Percentiles rank a stretch among this genome's conserved stretches.
phyloP scores from a whole-genome alignment of 2,329 filamentous ascomycete genomes.

The Alternaria conjuncta region DNA sequence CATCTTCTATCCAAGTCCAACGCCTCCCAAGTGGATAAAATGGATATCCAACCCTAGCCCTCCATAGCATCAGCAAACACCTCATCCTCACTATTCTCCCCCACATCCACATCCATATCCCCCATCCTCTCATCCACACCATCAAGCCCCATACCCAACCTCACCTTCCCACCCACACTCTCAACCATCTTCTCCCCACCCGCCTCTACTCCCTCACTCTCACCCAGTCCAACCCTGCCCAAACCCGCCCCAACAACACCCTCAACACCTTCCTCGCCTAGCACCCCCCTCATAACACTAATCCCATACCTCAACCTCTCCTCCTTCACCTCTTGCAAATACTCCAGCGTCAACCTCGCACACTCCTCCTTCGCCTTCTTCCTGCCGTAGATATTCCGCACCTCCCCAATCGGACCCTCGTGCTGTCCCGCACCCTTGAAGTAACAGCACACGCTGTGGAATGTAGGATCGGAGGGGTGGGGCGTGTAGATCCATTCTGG shows the following conservation, averaged over 20 bases:
- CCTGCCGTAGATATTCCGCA: conserved; percentile 54
- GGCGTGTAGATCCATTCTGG: conserved; percentile 28
- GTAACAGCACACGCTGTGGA: conserved; percentile 46
- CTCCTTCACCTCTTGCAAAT: conserved; percentile 47
- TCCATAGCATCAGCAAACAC: conserved; percentile 1
- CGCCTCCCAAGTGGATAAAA: neutral
- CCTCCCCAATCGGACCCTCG: conserved; percentile 48
- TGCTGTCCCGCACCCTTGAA: conserved; percentile 38
- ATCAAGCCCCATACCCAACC: neutral
- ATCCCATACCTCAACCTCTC: conserved; percentile 23
- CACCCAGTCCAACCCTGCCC: neutral
- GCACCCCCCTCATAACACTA: conserved; percentile 23
- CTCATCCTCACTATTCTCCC: neutral
- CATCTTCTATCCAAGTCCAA: neutral
- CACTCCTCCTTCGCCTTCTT: conserved; percentile 59
- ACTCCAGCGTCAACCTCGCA: conserved; percentile 50
- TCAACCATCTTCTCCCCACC: neutral
- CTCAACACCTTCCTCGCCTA: neutral
- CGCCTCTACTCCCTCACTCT: neutral
- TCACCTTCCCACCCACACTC: neutral
- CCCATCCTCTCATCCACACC: neutral
- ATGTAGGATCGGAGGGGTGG: conserved; percentile 21
- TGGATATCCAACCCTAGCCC: neutral
- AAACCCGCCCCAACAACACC: neutral
- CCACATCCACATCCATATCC: neutral